phyloP scores from a whole-genome alignment of 805 yeast species.

The Yarrowia keelungensis region DNA sequence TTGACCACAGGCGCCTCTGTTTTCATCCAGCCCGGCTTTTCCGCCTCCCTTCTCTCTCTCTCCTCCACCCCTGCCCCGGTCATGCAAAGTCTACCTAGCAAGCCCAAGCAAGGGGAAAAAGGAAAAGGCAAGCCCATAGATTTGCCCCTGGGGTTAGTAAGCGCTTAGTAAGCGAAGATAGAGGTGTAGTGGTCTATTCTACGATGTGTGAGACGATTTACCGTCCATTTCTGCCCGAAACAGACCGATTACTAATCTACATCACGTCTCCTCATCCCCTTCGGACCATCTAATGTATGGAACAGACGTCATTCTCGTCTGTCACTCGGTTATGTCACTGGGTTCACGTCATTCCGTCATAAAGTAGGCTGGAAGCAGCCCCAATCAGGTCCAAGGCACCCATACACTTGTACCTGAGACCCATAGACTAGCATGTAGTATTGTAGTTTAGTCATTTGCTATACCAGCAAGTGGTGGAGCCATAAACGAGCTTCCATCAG shows the following conservation, averaged over 20 bases:
- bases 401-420: slow-evolving; percentile 13
- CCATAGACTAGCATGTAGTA: background rate
- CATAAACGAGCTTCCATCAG: too few relatives aligned
- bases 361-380: slow-evolving; percentile 5
- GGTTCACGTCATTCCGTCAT: background rate
- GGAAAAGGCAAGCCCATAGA: slow-evolving; percentile 27
- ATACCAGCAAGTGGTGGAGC: too few relatives aligned
- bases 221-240: too few relatives aligned
- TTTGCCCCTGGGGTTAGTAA: slow-evolving; percentile 11
- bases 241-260: too few relatives aligned
- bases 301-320: too few relatives aligned
- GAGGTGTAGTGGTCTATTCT: background rate
- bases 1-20: too few relatives aligned
- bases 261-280: background rate
- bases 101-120: slow-evolving; percentile 33
- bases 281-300: slow-evolving; percentile 7
- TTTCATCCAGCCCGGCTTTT: too few relatives aligned
- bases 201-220: background rate
- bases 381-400: slow-evolving; percentile 9
- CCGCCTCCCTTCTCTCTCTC: too few relatives aligned
- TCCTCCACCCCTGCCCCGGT: slow-evolving; percentile 25
- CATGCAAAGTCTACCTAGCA: slow-evolving; percentile 30
- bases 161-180: background rate
- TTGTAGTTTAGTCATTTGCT: too few relatives aligned
- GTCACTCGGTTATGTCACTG: too few relatives aligned